Base-by-base conservation (phyloP, 2,329 filamentous ascomycete species). In the Phyllosticta paracitricarpa region DNA sequence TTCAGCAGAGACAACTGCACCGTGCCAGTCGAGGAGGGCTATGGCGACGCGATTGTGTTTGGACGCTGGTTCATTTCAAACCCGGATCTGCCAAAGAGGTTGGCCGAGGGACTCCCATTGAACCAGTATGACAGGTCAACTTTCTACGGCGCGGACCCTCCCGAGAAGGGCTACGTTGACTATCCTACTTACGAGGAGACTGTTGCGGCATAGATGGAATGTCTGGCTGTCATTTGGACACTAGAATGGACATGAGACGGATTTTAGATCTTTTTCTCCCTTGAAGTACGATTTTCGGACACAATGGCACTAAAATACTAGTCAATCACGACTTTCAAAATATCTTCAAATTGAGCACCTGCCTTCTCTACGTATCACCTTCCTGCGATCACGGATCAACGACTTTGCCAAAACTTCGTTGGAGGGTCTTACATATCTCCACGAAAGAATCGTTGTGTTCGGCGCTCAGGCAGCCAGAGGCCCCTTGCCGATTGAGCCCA, bases 11-110 rank as follows among this genome's bases (percentile, higher is more conserved):
- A 72, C 22, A 72, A 69, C 7, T 74, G 73, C 14, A 63, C 52
- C 33, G 63, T 68, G 4, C 64, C 66, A 0, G 66, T 75, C 3
- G 68, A 72, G 56, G 70, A 74, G 6, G 71, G 71, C 17, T 70
- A 73, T 35, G 72, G 77, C 30, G 64, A 78, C 14, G 67, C 67
- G 40, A 68, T 78, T 48, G 73, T 71, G 2, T 77, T 77, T 64
- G 76, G 76, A 8, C 63, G 76, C 40, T 71, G 72, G 58, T 78
- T 75, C 64, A 75, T 77, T 63, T 69, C 72, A 48, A 78, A 72
- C 19, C 76, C 76, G 14, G 76, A 78, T 63, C 66, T 78, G 35
- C 70, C 72, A 5, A 76, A 69, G 62, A 66, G 75, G 26, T 53
- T 78, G 33, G 65, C 69, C 59, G 63, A 75, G 54, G 70, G 70